Evolutionary conservation across 139 green algal genomes (phyloP), one percentile per base, ranked within the genome.

Genomic region (Pycnococcus provasolii): DNA sequence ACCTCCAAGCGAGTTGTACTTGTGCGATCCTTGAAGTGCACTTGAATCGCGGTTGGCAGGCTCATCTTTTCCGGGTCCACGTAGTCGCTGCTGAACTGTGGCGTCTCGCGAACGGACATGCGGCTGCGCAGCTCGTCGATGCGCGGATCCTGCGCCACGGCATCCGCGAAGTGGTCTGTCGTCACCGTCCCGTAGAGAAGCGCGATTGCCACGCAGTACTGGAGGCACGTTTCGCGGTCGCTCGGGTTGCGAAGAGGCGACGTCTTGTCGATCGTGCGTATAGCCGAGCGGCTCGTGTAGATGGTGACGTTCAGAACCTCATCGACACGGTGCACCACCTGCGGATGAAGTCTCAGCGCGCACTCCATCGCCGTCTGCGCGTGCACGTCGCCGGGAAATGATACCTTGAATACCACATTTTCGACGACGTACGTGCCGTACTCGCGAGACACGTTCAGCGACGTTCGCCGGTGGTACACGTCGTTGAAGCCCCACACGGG

Each of bases 401-500:
- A 26, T 40, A 47, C 26, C 13, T 60, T 59, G 64, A 71, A 71
- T 4, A 71, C 7, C 13, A 63, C 41, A 41, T 71, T 62, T 41
- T 71, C 64, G 41, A 62, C 53, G 4, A 71, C 40, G 52, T 63
- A 52, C 11, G 55, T 42, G 15, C 64, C 64, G 52, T 63, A 62
- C 5, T 71, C 64, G 11, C 64, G 52, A 2, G 37, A 44, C 39
- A 71, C 40, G n/a, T 3, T 9, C 2, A 71, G 53, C 39, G 62
- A 51, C 26, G 55, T 39, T 3, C 64, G 39, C 9, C 64, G 50
- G 52, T 53, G 53, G 52, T 54, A 71, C 8, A 71, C 64, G 64
- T 71, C 64, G 40, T 71, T 55, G 64, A 71, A 71, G 3, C 64
- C 64, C 64, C 64, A 71, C 9, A 71, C 64, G 2, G 64, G 64